Evolutionary conservation across 2,329 filamentous ascomycete genomes (phyloP).

Genomic region (Fusarium sp.): DNA sequence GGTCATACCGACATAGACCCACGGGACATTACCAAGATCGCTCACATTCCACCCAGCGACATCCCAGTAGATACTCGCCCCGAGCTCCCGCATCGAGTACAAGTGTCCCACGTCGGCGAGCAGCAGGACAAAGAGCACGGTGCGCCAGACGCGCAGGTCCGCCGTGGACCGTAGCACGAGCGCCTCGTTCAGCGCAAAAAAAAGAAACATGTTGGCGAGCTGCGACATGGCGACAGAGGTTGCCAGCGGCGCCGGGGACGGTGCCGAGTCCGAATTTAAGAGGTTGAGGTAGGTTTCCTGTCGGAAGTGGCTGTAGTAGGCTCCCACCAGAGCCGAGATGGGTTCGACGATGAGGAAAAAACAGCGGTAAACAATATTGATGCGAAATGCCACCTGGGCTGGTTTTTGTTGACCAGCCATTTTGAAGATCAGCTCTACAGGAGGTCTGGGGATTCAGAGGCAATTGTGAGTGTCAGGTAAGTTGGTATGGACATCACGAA

Average conservation of each 20-base stretch:
- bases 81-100: conserved; percentile 71
- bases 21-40: conserved; percentile 75
- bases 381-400: conserved; percentile 51
- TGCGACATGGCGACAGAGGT: conserved; percentile 78
- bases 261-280: conserved; percentile 65
- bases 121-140: conserved; percentile 73
- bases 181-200: conserved; percentile 82
- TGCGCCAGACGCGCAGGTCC: conserved; percentile 76
- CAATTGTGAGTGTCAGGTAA: conserved; percentile 1
- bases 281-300: conserved; percentile 70
- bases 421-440: neutral
- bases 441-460: neutral
- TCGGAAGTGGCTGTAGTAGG: conserved; percentile 62
- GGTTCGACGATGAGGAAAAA: conserved; percentile 83
- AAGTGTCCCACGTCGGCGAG: conserved; percentile 83
- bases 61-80: conserved; percentile 71
- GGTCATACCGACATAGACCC: conserved; percentile 73
- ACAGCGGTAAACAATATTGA: conserved; percentile 72
- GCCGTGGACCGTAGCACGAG: conserved; percentile 76
- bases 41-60: conserved; percentile 72
- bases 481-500: neutral
- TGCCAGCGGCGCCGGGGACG: conserved; percentile 60
- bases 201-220: conserved; percentile 81
- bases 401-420: conserved; percentile 40
- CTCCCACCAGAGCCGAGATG: conserved; percentile 62